Evolutionary conservation across 2,329 filamentous ascomycete genomes (phyloP).

Genomic region (Pseudonectria buxi): DNA sequence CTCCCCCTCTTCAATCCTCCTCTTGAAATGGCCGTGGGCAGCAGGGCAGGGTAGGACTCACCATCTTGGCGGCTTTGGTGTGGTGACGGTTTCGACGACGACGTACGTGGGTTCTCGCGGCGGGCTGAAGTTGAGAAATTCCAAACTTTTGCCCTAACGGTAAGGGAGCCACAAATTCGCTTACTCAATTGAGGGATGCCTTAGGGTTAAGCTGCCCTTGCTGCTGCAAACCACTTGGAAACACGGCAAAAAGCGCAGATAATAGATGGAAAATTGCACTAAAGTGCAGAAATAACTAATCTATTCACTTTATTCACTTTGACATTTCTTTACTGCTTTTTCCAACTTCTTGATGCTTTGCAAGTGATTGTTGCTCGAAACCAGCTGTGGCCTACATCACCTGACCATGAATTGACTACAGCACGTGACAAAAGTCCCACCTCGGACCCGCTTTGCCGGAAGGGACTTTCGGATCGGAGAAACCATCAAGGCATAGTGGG

Average conservation of each 20-base stretch:
- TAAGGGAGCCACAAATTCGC: constrained; percentile 35
- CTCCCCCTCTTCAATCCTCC: constrained; percentile 8
- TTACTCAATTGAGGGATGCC: constrained; percentile 32
- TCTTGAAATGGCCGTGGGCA: constrained; percentile 15
- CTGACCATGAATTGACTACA: constrained; percentile 10
- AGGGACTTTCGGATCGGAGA: constrained; percentile 16
- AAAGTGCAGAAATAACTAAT: background rate
- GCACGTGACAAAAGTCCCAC: constrained; percentile 16
- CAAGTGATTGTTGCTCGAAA: background rate
- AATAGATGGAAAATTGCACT: constrained; percentile 7
- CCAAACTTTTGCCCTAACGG: constrained; percentile 39
- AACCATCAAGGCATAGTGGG: constrained; percentile 17
- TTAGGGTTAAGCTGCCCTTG: constrained; percentile 38
- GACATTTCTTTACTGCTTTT: background rate
- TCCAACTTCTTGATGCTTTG: background rate
- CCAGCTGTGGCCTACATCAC: constrained; percentile 13
- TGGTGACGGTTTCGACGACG: constrained; percentile 47
- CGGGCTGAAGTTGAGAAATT: constrained; percentile 41
- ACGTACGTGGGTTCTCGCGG: constrained; percentile 34
- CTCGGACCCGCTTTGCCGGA: constrained; percentile 9
- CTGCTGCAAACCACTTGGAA: constrained; percentile 3
- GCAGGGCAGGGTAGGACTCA: constrained; percentile 33
- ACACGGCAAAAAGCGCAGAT: constrained; percentile 3
- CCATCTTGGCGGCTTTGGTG: constrained; percentile 51
- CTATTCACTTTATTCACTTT: fast-evolving